Conservation (phyloP, 2,329 filamentous ascomycete species). For the Polytolypa hystricis region DNA sequence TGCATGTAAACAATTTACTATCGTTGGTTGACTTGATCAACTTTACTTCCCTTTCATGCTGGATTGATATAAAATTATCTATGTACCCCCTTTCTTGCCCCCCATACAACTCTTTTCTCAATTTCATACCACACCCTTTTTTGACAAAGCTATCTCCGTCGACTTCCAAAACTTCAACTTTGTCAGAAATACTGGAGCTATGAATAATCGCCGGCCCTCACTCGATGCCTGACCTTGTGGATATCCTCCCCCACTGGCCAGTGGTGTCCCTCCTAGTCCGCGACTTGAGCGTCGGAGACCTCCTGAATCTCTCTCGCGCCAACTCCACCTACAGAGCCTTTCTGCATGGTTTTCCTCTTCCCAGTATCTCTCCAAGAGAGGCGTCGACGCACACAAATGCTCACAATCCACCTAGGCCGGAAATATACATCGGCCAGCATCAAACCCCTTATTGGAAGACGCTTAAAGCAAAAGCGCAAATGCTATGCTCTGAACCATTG, state of each 20-base stretch:
- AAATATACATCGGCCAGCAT: conserved; percentile 19
- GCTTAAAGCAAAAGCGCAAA: conserved; percentile 16
- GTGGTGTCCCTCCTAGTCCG: conserved; percentile 16
- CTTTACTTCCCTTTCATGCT: no score
- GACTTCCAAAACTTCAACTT: no score
- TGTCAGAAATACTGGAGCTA: no score
- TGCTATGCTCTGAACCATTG: conserved; percentile 16
- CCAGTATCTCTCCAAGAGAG: background rate
- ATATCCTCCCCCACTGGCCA: conserved; percentile 19
- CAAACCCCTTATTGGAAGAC: conserved; percentile 19
- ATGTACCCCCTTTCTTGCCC: no score
- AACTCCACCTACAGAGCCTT: conserved; percentile 16
- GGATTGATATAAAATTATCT: no score
- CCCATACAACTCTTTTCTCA: no score
- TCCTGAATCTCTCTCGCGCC: conserved; percentile 18
- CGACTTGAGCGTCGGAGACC: conserved; percentile 18
- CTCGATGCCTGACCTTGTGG: conserved; percentile 15
- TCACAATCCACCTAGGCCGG: conserved; percentile 8
- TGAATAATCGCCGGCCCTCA: no score
- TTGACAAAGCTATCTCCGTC: no score
- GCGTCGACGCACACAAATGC: background rate
- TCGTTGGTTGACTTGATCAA: no score
- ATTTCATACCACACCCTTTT: no score
- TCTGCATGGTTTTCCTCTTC: conserved; percentile 19
- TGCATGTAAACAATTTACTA: no score